Base-by-base conservation (phyloP, 306 rosid species). In the Adenanthera pavonina region DNA sequence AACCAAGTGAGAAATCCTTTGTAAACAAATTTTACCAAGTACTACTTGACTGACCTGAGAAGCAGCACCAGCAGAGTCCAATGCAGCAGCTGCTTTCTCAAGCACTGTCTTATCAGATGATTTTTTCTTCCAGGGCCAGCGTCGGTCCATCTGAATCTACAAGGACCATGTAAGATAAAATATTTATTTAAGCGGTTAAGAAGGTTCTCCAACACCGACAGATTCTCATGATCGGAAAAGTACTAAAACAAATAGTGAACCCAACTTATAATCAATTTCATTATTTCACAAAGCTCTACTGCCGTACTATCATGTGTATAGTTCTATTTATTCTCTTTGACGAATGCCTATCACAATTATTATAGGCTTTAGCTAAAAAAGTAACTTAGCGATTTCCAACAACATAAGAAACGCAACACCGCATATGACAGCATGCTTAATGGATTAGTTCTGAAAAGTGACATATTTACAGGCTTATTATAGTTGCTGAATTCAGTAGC, bases 41-140 rank as follows among this genome's bases (percentile, higher is more conserved):
- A 57, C 59, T 79, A 96, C 99, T 87, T 84, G 92, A 85, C 89
- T 92, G 15, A 48, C 74, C 81, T 84, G 89, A 73, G 53, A 13
- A 11, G 89, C 77, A 34, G 83, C 80, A 79, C 78, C 61, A 53
- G 86, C 91, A 75, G 87, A 83, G 46, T 89, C 97, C 52, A 90
- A 88, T 25, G 84, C 89, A 40, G 97, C 90, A 35, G 84, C 90
- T 13, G 87, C 97, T 86, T 86, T 96, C 65, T 92, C 99, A 65
- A 91, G 91, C 62, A 90, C 90, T 69, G 85, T 83, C 86, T 92
- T 96, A 74, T 96, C 99, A 2, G 97, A 85, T 36, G 98, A 91
- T 69, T 96, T 96, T 76, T 96, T 96, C 95, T 96, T 96, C 99
- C 99, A 96, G 0, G 99, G 99, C 99, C 99, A 96, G 51, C 98